Evolutionary conservation across 768 basidiomycete species (phyloP).

Genomic region (Pisolithus tinctorius): DNA sequence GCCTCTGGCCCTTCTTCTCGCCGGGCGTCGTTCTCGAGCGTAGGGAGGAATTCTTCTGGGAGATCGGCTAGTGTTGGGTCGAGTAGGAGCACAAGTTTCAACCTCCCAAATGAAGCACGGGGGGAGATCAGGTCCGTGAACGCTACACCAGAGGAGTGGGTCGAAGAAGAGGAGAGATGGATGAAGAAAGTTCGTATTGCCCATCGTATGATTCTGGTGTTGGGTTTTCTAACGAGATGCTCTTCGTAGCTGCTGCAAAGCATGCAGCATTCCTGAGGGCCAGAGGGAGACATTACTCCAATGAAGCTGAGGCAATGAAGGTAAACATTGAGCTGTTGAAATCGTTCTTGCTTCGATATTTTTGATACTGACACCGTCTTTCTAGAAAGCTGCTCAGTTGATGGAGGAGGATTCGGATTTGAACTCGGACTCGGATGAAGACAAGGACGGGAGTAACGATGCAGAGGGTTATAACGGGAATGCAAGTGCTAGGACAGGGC

Average conservation of each 20-base stretch:
- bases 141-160: constrained; percentile 39
- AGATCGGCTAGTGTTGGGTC: constrained; percentile 58
- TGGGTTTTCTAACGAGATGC: constrained; percentile 1
- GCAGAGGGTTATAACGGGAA: neutral
- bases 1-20: constrained; percentile 67
- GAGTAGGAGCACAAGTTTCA: constrained; percentile 82
- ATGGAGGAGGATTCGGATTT: constrained; percentile 57
- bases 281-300: constrained; percentile 80
- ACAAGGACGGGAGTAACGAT: constrained; percentile 9
- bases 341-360: neutral
- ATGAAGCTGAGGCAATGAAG: constrained; percentile 93
- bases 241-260: constrained; percentile 62
- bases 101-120: constrained; percentile 63
- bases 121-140: constrained; percentile 47
- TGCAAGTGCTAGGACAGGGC: neutral
- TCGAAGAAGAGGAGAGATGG: constrained; percentile 75
- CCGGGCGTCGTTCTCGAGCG: constrained; percentile 66
- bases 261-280: constrained; percentile 78
- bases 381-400: constrained; percentile 57
- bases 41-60: constrained; percentile 44
- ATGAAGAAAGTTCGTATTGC: constrained; percentile 66
- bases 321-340: constrained; percentile 27
- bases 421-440: constrained; percentile 20
- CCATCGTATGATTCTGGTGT: neutral
- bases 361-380: neutral